Base-by-base conservation (phyloP, 805 yeast genomes). In the Scheffersomyces lignosus region DNA sequence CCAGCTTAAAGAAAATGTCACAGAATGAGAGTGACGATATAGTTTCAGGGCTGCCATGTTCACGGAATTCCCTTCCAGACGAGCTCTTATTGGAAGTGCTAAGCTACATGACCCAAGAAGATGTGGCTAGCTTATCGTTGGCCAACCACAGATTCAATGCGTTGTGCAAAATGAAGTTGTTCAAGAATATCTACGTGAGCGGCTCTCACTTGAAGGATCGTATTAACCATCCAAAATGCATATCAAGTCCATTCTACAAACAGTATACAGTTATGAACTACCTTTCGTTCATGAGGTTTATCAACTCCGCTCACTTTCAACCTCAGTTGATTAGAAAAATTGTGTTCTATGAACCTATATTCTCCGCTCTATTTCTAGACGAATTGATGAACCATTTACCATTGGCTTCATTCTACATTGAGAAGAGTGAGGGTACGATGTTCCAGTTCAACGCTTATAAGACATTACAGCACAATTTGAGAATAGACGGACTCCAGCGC, bases 41-140 rank as follows among this genome's bases (percentile, higher is more conserved):
- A 26, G 28, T 15, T 26, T 12, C 5, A 6, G 28, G 28, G 10
- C 13, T n/a, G n/a, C n/a, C n/a, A n/a, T n/a, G n/a, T n/a, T n/a
- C n/a, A n/a, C n/a, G n/a, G n/a, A n/a, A n/a, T n/a, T n/a, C n/a
- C n/a, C 31, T 45, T 18, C 47, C 49, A 5, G 34, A 28, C 28
- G 49, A 45, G 20, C 2, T 45, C 6, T 7, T 45, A n/a, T 9
- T 8, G 15, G 27, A 23, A 12, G 34, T 43, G 16, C 23, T 40
- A n/a, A 30, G 26, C 12, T 15, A 35, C 29, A 29, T 45, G 15
- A 24, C 43, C 17, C 49, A 47, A 31, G 5, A 30, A 8, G 48
- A 43, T 27, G 29, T 43, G 4, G 13, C 36, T 9, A 27, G 18
- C 15, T 3, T 36, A 13, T 5, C 22, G 24, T 18, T 18, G 6